Conservation (phyloP, 2,329 filamentous ascomycete species). For the Amphichorda felina region DNA sequence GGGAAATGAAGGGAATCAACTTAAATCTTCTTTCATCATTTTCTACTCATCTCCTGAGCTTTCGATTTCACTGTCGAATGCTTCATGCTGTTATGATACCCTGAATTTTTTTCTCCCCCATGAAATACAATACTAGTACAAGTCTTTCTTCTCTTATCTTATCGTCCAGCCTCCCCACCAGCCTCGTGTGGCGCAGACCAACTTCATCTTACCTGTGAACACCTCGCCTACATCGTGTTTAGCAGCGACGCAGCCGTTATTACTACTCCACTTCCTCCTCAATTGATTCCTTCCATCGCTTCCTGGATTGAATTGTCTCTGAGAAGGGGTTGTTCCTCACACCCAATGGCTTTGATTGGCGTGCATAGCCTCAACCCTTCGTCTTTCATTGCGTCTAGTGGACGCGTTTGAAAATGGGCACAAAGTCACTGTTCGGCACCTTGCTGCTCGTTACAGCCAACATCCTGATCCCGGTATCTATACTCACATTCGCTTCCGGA, state of each 20-base stretch:
- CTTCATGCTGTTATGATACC: constrained; percentile 4
- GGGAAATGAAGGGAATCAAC: neutral
- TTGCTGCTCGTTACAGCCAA: constrained; percentile 56
- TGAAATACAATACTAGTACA: neutral
- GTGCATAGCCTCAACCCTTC: too few species aligned
- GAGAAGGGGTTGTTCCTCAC: too few species aligned
- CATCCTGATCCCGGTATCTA: constrained; percentile 61
- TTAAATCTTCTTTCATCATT: too few species aligned
- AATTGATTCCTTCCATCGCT: too few species aligned
- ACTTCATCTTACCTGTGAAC: neutral
- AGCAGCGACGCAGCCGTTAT: too few species aligned
- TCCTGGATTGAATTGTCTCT: too few species aligned
- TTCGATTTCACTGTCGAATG: neutral
- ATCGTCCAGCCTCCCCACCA: constrained; percentile 1
- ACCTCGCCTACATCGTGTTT: too few species aligned
- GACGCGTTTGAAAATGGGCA: too few species aligned
- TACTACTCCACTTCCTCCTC: too few species aligned
- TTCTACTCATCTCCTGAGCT: neutral
- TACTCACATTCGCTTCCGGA: constrained; percentile 69
- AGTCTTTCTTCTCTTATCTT: constrained; percentile 1
- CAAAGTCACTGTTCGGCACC: constrained; percentile 17
- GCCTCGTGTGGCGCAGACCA: constrained; percentile 3
- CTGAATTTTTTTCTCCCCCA: neutral
- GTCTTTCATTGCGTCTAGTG: too few species aligned
- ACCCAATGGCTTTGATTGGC: too few species aligned